Percentiles rank a stretch among this genome's conserved stretches.
Conservation (phyloP, 2,329 filamentous ascomycete species). For the Bisporella sp. region DNA sequence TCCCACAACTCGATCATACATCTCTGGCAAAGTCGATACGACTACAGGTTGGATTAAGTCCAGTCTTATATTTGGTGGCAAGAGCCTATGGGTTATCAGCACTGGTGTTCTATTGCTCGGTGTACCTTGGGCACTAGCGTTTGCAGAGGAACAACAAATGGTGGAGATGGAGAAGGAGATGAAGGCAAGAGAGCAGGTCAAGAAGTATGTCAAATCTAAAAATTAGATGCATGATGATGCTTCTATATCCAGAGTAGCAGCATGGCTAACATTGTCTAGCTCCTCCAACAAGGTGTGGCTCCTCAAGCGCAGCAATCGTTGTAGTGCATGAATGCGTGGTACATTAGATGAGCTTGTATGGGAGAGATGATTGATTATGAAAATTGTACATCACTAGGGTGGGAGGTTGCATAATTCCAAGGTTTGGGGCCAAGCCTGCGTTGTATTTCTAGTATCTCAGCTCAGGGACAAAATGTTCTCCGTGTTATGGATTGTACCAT, state of each 20-base stretch:
- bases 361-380: too few relatives aligned
- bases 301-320: constrained; percentile 17
- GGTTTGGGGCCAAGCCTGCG: constrained; percentile 16
- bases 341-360: too few relatives aligned
- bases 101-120: constrained; percentile 85
- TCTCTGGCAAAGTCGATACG: constrained; percentile 52
- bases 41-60: constrained; percentile 51
- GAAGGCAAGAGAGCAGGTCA: constrained; percentile 85
- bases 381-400: constrained; percentile 19
- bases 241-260: too few relatives aligned
- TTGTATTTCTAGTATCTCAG: constrained; percentile 29
- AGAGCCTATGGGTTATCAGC: constrained; percentile 83
- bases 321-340: too few relatives aligned
- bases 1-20: constrained; percentile 61
- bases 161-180: constrained; percentile 97
- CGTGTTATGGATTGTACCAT: background rate
- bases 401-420: constrained; percentile 15
- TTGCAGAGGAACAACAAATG: constrained; percentile 93
- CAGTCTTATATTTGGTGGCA: constrained; percentile 67
- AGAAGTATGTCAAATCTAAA: constrained; percentile 44
- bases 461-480: constrained; percentile 18
- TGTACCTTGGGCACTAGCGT: constrained; percentile 88
- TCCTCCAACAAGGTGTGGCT: constrained; percentile 17
- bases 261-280: constrained; percentile 7
- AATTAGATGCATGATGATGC: background rate